A percentile compares a stretch with the other conserved stretches of the same genome.
phyloP scores from a whole-genome alignment of 176 grass and related monocot genomes.

The Triticum turgidum region DNA sequence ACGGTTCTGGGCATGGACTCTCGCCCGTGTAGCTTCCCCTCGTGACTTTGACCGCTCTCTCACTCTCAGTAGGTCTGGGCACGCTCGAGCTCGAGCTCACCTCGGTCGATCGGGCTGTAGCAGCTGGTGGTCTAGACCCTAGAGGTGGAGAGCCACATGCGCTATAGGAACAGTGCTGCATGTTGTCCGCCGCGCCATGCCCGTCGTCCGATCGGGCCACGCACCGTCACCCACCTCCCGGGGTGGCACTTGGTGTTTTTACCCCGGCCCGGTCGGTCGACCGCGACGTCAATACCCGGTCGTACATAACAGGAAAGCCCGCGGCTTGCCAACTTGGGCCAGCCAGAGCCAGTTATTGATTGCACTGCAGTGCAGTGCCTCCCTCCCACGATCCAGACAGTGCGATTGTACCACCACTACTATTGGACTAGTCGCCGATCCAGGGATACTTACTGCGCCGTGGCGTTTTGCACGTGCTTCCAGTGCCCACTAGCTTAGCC shows the following conservation, averaged over 20 bases:
- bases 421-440: not conserved
- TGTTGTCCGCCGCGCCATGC: too few relatives aligned
- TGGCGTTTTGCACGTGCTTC: conserved; percentile 19
- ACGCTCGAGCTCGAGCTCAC: not conserved
- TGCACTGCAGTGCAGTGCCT: not conserved
- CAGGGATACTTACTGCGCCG: not conserved
- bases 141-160: too few relatives aligned
- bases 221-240: not conserved
- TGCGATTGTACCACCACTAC: not conserved
- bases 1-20: conserved; percentile 20
- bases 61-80: not conserved
- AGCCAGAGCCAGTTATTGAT: not conserved
- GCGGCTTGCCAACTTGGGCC: not conserved
- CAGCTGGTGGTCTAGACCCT: too few relatives aligned
- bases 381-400: too few relatives aligned
- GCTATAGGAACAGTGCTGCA: too few relatives aligned
- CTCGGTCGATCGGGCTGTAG: too few relatives aligned
- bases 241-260: not conserved
- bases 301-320: not conserved
- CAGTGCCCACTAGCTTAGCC: not conserved
- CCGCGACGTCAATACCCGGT: not conserved
- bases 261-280: conserved; percentile 15
- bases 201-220: not conserved
- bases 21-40: not conserved
- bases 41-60: conserved; percentile 22